Evolutionary conservation across 2,329 filamentous ascomycete genomes (phyloP), one percentile per base, ranked within the genome.

Genomic region (Torrubiellomyces zombiae): DNA sequence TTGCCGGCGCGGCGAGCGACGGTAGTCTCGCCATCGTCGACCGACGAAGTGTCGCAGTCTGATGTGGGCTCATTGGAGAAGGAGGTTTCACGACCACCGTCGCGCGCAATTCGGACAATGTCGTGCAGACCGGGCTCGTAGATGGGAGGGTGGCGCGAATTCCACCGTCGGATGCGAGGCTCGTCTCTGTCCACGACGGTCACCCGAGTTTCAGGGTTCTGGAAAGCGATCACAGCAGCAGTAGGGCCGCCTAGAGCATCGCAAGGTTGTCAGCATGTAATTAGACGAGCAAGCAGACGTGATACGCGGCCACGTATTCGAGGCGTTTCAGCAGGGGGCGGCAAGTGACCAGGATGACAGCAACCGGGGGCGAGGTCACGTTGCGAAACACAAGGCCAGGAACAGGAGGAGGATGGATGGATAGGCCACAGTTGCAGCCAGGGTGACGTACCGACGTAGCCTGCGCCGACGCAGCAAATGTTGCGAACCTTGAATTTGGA

Each of bases 401-500:
- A n/a, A n/a, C n/a, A n/a, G n/a, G n/a, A n/a, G n/a, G n/a, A n/a
- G n/a, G n/a, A n/a, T n/a, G n/a, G n/a, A n/a, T n/a, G n/a, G n/a
- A n/a, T n/a, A n/a, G n/a, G n/a, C n/a, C n/a, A n/a, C n/a, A n/a
- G n/a, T n/a, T n/a, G n/a, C n/a, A n/a, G n/a, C n/a, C n/a, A 29
- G 35, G 20, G 4, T 11, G 7, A 58, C 71, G 39, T 58, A 79
- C 72, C 75, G 34, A 81, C 73, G 45, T 81, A 81, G 37, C 76
- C 76, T 36, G 76, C 76, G 24, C 76, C 76, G 33, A 81, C 69
- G 43, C 73, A 80, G 49, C 75, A 80, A 26, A 81, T 70, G 40
- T 67, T 73, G 39, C 53, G 55, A 19, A 75, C 47, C 24, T 42
- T 37, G 36, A 50, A 43, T 23, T 38, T 40, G 15, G 31, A 33